phyloP scores from a whole-genome alignment of 208 protist genomes.

The Trypanosoma mega region DNA sequence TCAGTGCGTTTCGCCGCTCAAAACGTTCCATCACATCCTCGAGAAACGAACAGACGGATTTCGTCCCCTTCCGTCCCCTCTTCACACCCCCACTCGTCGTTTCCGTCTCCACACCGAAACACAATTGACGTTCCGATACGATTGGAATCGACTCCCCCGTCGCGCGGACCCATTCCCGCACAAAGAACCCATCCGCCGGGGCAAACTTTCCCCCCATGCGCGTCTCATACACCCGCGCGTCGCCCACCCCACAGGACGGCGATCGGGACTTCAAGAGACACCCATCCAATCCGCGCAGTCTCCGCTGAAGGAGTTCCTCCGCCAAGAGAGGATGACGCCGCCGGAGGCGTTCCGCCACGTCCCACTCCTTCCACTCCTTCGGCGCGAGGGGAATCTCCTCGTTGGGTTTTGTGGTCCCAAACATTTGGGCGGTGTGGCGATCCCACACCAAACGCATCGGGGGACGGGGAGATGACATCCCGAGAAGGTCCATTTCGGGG shows the following conservation, averaged over 20 bases:
- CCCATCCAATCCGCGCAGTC: slow-evolving; percentile 40
- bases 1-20: background rate
- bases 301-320: slow-evolving; percentile 10
- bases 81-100: background rate
- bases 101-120: slow-evolving; percentile 9
- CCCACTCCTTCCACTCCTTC: background rate
- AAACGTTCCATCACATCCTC: slow-evolving; percentile 17
- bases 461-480: slow-evolving; percentile 48
- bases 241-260: slow-evolving; percentile 73
- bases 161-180: slow-evolving; percentile 33
- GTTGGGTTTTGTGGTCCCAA: background rate
- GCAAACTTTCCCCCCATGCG: slow-evolving; percentile 18
- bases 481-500: slow-evolving; percentile 75
- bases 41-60: slow-evolving; percentile 12
- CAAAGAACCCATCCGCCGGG: slow-evolving; percentile 68
- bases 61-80: background rate
- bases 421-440: background rate
- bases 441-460: slow-evolving; percentile 45
- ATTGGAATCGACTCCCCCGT: slow-evolving; percentile 13
- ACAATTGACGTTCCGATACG: slow-evolving; percentile 28
- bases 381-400: background rate
- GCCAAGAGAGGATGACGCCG: slow-evolving; percentile 4
- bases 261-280: slow-evolving; percentile 76
- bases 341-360: background rate
- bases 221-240: slow-evolving; percentile 60